A percentile compares a stretch with the other conserved stretches of the same genome.
Evolutionary conservation across 441 rosid species (phyloP).

Genomic region (Dalechampia spathulata): DNA sequence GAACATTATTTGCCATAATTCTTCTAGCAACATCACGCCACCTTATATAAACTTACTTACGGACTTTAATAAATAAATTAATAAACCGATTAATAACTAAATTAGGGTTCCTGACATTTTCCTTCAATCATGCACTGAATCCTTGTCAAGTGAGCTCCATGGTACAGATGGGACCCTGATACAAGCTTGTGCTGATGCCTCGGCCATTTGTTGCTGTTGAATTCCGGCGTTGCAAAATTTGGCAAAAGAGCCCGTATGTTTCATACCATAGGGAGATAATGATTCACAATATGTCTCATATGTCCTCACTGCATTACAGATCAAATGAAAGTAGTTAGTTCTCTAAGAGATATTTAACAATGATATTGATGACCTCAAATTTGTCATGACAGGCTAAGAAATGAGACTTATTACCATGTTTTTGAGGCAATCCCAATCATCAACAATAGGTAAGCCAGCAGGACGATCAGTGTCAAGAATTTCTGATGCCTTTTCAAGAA

Average conservation of each 20-base stretch:
- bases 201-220: conserved; percentile 50
- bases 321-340: background rate
- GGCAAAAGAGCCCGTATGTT: conserved; percentile 90
- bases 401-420: conserved; percentile 36
- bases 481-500: conserved; percentile 49
- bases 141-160: conserved; percentile 83
- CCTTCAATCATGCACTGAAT: conserved; percentile 52
- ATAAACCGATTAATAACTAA: too few relatives aligned
- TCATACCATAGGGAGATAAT: conserved; percentile 83
- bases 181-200: conserved; percentile 83
- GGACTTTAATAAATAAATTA: too few relatives aligned
- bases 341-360: background rate
- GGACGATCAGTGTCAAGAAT: conserved; percentile 48
- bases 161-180: conserved; percentile 43
- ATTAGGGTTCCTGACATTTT: too few relatives aligned
- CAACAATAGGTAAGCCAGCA: conserved; percentile 75
- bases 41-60: too few relatives aligned
- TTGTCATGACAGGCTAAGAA: background rate
- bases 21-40: too few relatives aligned
- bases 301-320: conserved; percentile 47
- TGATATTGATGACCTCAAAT: background rate
- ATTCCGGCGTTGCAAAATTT: conserved; percentile 84
- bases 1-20: too few relatives aligned
- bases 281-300: conserved; percentile 82
- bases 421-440: conserved; percentile 92